Evolutionary conservation across 371 early-diverging fungal genomes (phyloP), one percentile per base, ranked within the genome.

Genomic region (Rhizomucor pusillus): DNA sequence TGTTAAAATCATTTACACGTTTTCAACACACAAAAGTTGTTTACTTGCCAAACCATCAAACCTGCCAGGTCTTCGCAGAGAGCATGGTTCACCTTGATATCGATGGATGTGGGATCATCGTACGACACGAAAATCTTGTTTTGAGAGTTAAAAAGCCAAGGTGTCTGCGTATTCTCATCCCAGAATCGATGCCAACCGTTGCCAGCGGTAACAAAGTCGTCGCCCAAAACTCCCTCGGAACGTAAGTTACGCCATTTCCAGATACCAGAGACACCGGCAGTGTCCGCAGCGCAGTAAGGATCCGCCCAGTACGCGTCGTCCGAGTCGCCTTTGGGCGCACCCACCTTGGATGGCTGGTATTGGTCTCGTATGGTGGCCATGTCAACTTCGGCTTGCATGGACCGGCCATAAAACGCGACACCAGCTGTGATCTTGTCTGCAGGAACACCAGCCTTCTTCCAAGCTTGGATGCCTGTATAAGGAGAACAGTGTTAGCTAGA

Each of bases 241-340:
- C 87, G 80, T 50, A 89, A 39, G 58, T 82, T 82, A 47, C 67
- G 63, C 82, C 84, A 89, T 57, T 81, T 79, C 85, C 87, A 88
- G 6, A 78, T 54, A 16, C 75, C 76, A 3, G 76, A 76, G 9
- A 68, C 48, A 19, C 76, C 71, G 24, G 51, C 71, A 33, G 55
- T 47, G 40, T 72, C 76, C 4, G 45, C 36, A 19, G 65, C 49
- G 60, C 76, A 76, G 24, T 54, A 69, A n/a, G 74, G 69, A 50
- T 77, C 70, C 20, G 50, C 36, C 77, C 74, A 71, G 55, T 67
- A 73, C 14, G 73, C 67, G 54, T 79, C 79, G 49, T 80, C 78
- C 7, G 77, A 61, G 44, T 78, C 80, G 29, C 81, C 80, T 43
- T 77, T 71, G n/a, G 75, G 81, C 11, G 75, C 69, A 33, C 71